Base-by-base conservation (phyloP, 495 filamentous ascomycete species). In the Pseudomonodictys pantanalensis region DNA sequence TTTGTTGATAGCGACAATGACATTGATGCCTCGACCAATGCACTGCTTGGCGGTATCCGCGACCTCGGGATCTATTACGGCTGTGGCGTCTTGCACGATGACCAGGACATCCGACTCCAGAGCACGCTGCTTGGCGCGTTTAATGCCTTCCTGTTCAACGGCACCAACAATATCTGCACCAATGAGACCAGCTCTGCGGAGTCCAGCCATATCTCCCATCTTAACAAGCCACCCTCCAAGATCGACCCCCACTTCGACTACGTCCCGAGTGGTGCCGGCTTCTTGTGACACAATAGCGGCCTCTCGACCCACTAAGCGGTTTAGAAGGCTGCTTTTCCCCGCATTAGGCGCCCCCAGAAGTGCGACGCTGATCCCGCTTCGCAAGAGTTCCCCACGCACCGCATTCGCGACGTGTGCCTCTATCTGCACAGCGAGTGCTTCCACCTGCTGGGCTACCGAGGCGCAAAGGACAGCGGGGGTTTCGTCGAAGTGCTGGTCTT, bases 401-500 rank as follows among this genome's bases (percentile, higher is more conserved):
- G 89, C 89, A 69, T 91, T 95, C 45, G 77, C 71, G 55, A 87
- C 82, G 71, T 92, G 87, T 26, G 83, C 69, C 20, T 73, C 71
- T 54, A 98, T 84, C 55, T 82, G 81, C 35, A 72, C 64, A 48
- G 78, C 72, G 45, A 98, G 79, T 2, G 64, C 69, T 12, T 68
- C 62, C 9, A 96, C 83, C 62, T 89, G 81, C 11, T 53, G 64
- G 20, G 83, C 79, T 24, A 96, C 89, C 28, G 83, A 89, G 1
- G 62, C 67, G 4, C 91, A 77, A 26, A 97, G 76, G 55, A 86
- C 82, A 6, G 78, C 75, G 0, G 91, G 87, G 1, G 89, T 87
- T 67, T 96, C 91, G 52, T 97, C 92, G 62, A 98, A 97, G 76
- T 96, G 86, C 73, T 97, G 92, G 67, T 97, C 95, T 72, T 98